phyloP scores from a whole-genome alignment of 805 yeast species.

The Saccharomycopsis babjevae region DNA sequence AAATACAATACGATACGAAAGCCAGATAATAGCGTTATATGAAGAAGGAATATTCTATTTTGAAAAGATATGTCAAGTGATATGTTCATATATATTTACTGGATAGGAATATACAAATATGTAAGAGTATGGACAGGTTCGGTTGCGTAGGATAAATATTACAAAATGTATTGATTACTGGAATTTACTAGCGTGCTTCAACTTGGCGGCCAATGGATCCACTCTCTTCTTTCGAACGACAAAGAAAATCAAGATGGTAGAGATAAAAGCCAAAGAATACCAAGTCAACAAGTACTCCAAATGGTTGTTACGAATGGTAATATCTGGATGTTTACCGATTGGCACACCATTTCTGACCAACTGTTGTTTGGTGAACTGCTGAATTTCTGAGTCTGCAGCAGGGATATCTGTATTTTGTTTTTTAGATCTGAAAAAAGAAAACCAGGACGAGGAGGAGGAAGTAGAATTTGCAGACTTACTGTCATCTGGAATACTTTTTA shows the following conservation, averaged over 20 bases:
- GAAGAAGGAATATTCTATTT: too few relatives aligned
- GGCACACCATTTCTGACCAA: conserved; percentile 81
- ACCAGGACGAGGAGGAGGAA: not conserved
- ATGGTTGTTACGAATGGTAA: conserved; percentile 81
- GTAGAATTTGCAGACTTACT: not conserved
- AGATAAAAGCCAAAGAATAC: conserved; percentile 77
- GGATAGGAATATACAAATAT: not conserved
- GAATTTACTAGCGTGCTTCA: conserved; percentile 38
- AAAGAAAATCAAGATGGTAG: conserved; percentile 53
- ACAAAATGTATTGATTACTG: conserved; percentile 3
- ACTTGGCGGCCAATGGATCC: conserved; percentile 36
- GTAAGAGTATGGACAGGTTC: not conserved
- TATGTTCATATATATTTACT: not conserved
- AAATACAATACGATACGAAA: not conserved
- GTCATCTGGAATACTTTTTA: conserved; percentile 28
- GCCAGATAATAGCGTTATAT: too few relatives aligned
- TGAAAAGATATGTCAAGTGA: too few relatives aligned
- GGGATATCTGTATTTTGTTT: not conserved
- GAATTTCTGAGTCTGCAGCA: not conserved
- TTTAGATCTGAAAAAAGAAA: conserved; percentile 6
- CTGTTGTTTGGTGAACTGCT: conserved; percentile 44
- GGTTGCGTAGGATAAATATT: not conserved
- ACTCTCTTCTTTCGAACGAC: conserved; percentile 36
- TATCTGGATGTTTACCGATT: conserved; percentile 69
- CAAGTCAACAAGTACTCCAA: conserved; percentile 88